A percentile compares a stretch with the other conserved stretches of the same genome.
Conservation (phyloP, 2,329 filamentous ascomycete species). For the Pseudovirgaria hyperparasitica region DNA sequence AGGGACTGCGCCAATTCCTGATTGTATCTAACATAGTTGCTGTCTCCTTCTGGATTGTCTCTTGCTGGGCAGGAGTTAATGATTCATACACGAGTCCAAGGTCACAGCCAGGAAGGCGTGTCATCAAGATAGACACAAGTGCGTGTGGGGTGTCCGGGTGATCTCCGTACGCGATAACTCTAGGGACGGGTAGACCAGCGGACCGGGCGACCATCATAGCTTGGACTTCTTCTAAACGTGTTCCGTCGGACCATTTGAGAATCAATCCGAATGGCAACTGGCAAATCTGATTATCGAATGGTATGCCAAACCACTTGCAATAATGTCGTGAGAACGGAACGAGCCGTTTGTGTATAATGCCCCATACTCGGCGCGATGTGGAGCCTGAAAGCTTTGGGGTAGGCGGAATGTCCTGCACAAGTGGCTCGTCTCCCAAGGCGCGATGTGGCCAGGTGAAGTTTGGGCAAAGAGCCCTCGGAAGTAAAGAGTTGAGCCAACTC, state of each 20-base stretch:
- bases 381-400: too few relatives aligned
- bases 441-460: too few relatives aligned
- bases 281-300: constrained; percentile 8
- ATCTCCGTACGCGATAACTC: constrained; percentile 9
- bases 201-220: constrained; percentile 8
- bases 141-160: constrained; percentile 7
- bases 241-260: constrained; percentile 11
- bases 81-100: constrained; percentile 16
- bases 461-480: too few relatives aligned
- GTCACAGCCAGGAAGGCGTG: constrained; percentile 22
- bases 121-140: constrained; percentile 17
- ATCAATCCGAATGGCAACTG: constrained; percentile 10
- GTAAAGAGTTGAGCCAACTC: too few relatives aligned
- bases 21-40: constrained; percentile 21
- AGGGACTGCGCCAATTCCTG: constrained; percentile 20
- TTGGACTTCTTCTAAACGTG: constrained; percentile 10
- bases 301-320: constrained; percentile 8
- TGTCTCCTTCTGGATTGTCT: constrained; percentile 22
- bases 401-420: too few relatives aligned
- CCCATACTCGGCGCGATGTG: too few relatives aligned
- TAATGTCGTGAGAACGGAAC: constrained; percentile 2
- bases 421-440: too few relatives aligned
- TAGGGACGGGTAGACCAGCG: constrained; percentile 10
- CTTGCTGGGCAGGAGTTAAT: constrained; percentile 16
- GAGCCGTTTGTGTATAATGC: neutral